Evolutionary conservation across 1,284 basidiomycete genomes (phyloP).

Genomic region (Tremellales sp.): DNA sequence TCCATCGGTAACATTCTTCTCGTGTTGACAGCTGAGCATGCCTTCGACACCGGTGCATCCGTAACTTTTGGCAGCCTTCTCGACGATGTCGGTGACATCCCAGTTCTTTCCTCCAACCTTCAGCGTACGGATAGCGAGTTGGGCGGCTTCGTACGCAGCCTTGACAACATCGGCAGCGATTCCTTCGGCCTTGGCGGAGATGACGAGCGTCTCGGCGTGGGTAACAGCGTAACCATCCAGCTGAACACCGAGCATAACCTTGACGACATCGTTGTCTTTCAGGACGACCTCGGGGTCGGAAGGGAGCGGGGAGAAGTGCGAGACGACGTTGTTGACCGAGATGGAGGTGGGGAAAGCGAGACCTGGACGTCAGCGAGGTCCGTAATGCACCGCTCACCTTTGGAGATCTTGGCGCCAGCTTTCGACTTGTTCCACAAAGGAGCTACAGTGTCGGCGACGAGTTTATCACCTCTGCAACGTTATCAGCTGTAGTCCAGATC

Average conservation of each 20-base stretch:
- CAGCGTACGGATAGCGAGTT: constrained; percentile 80
- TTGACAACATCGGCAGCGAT: constrained; percentile 83
- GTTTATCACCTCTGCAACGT: constrained; percentile 66
- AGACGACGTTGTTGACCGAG: constrained; percentile 73
- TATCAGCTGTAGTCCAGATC: neutral
- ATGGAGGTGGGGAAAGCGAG: constrained; percentile 91
- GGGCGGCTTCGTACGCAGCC: constrained; percentile 89
- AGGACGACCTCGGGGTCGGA: constrained; percentile 66
- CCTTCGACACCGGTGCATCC: constrained; percentile 87
- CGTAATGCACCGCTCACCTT: constrained; percentile 60
- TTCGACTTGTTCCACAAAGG: constrained; percentile 86
- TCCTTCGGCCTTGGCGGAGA: constrained; percentile 77
- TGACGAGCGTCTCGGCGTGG: constrained; percentile 84
- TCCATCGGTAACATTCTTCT: constrained; percentile 90
- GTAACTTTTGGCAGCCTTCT: constrained; percentile 67
- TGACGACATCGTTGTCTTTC: constrained; percentile 88
- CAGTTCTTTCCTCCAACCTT: constrained; percentile 93
- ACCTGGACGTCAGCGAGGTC: constrained; percentile 52
- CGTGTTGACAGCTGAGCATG: constrained; percentile 59
- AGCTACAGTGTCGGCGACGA: constrained; percentile 78
- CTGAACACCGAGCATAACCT: constrained; percentile 91
- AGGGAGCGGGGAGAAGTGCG: constrained; percentile 57
- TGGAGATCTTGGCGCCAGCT: constrained; percentile 78
- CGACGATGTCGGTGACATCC: constrained; percentile 83
- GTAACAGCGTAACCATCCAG: constrained; percentile 69